Evolutionary conservation across 495 filamentous ascomycete genomes (phyloP), one percentile per base, ranked within the genome.

Genomic region (Collariella sp.): DNA sequence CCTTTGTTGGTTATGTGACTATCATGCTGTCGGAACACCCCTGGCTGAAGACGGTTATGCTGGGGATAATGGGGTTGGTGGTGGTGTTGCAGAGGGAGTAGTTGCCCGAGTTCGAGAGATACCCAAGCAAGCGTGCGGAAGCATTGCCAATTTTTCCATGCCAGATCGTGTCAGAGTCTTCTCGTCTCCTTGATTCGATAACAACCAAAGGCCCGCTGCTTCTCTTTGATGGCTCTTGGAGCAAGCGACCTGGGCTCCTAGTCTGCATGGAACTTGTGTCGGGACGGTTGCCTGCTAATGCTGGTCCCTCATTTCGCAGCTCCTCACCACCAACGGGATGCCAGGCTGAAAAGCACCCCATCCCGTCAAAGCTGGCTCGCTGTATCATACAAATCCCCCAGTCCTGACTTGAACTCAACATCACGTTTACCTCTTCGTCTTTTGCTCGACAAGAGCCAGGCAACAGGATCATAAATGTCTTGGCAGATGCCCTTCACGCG

Each of bases 11-110:
- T 39, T 99, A 97, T 65, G 91, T 97, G 29, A 99, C 93, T 9
- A 99, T 99, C 63, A 78, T 99, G 72, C 76, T 99, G 49, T 90
- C 86, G 53, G 93, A 99, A 69, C 86, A 99, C 67, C 93, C 94
- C 16, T 97, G 93, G 94, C 63, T 96, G 60, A 99, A 99, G 80
- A 91, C 86, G 13, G 90, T 84, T 1, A 83, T 97, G 79, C 67
- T 99, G 63, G 91, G 88, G 3, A 73, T 96, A 5, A 99, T 99
- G 93, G 93, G 93, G 0, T 65, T 96, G 62, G 83, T 95, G 75
- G 94, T 96, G 12, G 84, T 97, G 16, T 70, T 97, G 63, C 94
- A 99, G 69, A 73, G 93, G 62, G 93, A 98, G 70, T 91, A 68
- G 40, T 18, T n/a, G n/a, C 23, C 35, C 43, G 22, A n/a, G 10